Percentiles rank a stretch among this genome's conserved stretches.
Conservation (phyloP, 148 eudicot species). For the Dianthus caryophyllus region DNA sequence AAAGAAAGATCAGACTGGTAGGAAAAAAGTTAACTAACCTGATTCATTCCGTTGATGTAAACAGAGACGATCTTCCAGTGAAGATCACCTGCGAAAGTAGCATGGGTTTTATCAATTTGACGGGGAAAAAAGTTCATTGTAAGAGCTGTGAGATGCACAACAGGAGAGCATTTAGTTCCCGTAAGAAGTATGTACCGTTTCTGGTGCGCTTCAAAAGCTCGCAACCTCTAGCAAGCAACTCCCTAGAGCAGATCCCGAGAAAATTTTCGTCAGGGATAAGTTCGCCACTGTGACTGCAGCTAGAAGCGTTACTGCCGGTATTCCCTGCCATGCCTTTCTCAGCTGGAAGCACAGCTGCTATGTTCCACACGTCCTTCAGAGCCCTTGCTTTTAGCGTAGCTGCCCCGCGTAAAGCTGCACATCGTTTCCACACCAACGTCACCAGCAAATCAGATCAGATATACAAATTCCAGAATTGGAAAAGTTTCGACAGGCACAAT, state of each 20-base stretch:
- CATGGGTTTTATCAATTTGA: background rate
- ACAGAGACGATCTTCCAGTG: slow-evolving; percentile 98
- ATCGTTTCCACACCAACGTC: background rate
- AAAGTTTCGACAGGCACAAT: background rate
- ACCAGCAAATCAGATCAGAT: background rate
- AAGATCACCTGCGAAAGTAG: slow-evolving; percentile 65
- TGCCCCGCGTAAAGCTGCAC: slow-evolving; percentile 81
- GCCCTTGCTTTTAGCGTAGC: slow-evolving; percentile 91
- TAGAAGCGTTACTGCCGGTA: slow-evolving; percentile 51
- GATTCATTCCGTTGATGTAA: slow-evolving; percentile 63
- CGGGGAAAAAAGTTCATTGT: background rate
- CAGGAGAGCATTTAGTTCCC: too few species aligned
- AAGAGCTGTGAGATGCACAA: background rate
- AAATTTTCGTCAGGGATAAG: slow-evolving; percentile 73
- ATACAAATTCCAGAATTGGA: background rate
- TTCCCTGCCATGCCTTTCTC: slow-evolving; percentile 52
- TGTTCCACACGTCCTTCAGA: slow-evolving; percentile 89
- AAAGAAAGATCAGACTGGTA: background rate
- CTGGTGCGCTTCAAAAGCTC: slow-evolving; percentile 87
- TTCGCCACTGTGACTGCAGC: slow-evolving; percentile 70
- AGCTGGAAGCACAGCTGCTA: slow-evolving; percentile 78
- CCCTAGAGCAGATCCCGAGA: slow-evolving; percentile 69
- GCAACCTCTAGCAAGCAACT: slow-evolving; percentile 71
- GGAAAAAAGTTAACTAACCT: slow-evolving; percentile 34
- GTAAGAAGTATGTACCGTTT: slow-evolving; percentile 40